Conservation (phyloP, 2,329 filamentous ascomycete genomes). For the Diaporthe caulivora region DNA sequence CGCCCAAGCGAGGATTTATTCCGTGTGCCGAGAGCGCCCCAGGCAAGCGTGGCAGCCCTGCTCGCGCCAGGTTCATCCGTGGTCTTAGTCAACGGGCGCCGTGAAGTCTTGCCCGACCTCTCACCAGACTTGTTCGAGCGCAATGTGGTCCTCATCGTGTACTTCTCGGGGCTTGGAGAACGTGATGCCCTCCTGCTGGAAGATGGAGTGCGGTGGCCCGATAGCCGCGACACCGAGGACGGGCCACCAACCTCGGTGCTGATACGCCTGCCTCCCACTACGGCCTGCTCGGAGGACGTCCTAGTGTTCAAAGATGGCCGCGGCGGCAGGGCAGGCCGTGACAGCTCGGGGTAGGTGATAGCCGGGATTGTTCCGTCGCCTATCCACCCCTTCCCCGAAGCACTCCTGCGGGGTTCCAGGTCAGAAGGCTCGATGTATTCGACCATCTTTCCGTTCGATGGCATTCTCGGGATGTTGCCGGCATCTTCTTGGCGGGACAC, state of each 20-base stretch:
- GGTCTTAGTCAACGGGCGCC: slow-evolving; percentile 56
- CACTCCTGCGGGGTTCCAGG: slow-evolving; percentile 35
- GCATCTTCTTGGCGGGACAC: slow-evolving; percentile 67
- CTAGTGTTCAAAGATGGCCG: slow-evolving; percentile 69
- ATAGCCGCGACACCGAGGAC: slow-evolving; percentile 40
- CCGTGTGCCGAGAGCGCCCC: slow-evolving; percentile 61
- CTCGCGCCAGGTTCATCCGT: slow-evolving; percentile 67
- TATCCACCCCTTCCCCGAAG: slow-evolving; percentile 70
- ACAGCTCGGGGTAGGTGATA: slow-evolving; percentile 83
- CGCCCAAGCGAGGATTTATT: slow-evolving; percentile 46
- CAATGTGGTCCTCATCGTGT: slow-evolving; percentile 72
- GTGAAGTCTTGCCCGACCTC: slow-evolving; percentile 53
- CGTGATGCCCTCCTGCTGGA: slow-evolving; percentile 51
- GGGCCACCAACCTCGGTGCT: slow-evolving; percentile 34
- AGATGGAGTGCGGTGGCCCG: slow-evolving; percentile 25
- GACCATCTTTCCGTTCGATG: slow-evolving; percentile 39
- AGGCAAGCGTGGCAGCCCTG: slow-evolving; percentile 74
- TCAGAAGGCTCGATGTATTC: slow-evolving; percentile 40
- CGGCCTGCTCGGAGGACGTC: slow-evolving; percentile 63
- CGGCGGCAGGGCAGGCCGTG: slow-evolving; percentile 72
- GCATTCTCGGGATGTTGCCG: slow-evolving; percentile 39
- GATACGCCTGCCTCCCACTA: slow-evolving; percentile 50
- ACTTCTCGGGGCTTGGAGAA: slow-evolving; percentile 70
- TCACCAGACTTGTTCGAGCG: slow-evolving; percentile 62
- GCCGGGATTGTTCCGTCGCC: slow-evolving; percentile 86